Base-by-base conservation (phyloP, 75 land plant genomes). In the Adiantum capillusveneris region DNA sequence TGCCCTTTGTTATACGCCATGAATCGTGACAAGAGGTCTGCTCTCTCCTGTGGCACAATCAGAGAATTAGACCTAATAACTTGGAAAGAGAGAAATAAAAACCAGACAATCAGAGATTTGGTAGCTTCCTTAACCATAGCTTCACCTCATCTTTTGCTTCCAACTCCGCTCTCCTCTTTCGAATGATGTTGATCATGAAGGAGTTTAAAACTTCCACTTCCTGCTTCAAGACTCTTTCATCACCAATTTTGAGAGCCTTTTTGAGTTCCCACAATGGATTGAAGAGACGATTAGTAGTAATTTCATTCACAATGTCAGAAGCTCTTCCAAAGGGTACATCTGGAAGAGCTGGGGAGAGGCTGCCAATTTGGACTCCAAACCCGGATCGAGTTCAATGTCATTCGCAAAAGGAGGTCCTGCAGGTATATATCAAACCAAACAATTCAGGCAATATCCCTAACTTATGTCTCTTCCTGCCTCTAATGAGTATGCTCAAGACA, bases 341-440 rank as follows among this genome's bases (percentile, higher is more conserved):
- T 14, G 68, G 71, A 17, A 69, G 71, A 21, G 14, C 7, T 11
- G 71, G 59, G 5, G 65, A 41, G 25, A 69, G 22, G 1, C 58
- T 20, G 26, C 67, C 67, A 2, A 69, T 9, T 14, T 69, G 57
- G 11, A 69, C 67, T 9, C 71, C 71, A 54, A 69, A 69, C 18
- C 68, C 71, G 62, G 36, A 62, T 69, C 13, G 68, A 34, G 42
- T 69, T 66, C 27, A 69, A 21, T 2, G 71, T 69, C 66, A 69
- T 24, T 0, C 71, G 30, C 36, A 62, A 13, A 19, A 64, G 53
- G 57, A 69, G 27, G 46, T 54, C 68, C 71, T 69, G 71, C n/a
- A n/a, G n/a, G n/a, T n/a, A n/a, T n/a, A n/a, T n/a, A n/a, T n/a
- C n/a, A n/a, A n/a, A n/a, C n/a, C n/a, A n/a, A n/a, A n/a, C n/a